Evolutionary conservation across 768 basidiomycete genomes (phyloP), one percentile per base, ranked within the genome.

Genomic region (Cytidiella melzeri): DNA sequence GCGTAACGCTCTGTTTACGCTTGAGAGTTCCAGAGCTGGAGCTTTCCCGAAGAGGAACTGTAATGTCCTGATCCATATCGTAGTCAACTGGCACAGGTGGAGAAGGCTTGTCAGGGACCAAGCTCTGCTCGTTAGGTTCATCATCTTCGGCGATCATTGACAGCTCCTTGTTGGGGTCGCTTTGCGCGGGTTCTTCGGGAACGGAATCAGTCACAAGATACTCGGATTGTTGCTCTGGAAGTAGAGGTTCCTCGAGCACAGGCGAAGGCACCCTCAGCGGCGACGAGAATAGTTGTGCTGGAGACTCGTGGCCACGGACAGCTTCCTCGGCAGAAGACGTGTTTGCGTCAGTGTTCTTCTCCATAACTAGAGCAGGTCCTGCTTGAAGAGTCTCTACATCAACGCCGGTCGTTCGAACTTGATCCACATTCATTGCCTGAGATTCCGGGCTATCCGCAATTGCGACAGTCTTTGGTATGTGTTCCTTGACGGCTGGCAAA

Each of bases 141-240:
- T 89, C 86, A 45, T 79, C 84, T 65, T 87, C 86, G 0, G 75
- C 79, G 47, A 87, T 87, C 47, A 84, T 72, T 24, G 85, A 88
- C 28, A 89, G 64, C 44, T 81, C 76, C 38, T 72, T 73, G 30
- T 50, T 52, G 13, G 37, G 55, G n/a, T 58, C 56, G 63, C 15
- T 52, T 38, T 36, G 52, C 10, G 20, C 38, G 3, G 40, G 9
- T 41, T 41, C 40, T 7, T 41, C 40, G 9, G 30, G 30, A 7
- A 34, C 9, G 9, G 30, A 34, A 34, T 34, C 30, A 34, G 15
- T 7, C 9, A 15, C 30, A 15, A 15, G 30, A 34, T n/a, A n/a
- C n/a, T n/a, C n/a, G n/a, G n/a, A n/a, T n/a, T n/a, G n/a, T n/a
- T n/a, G n/a, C n/a, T n/a, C n/a, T n/a, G n/a, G n/a, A n/a, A n/a